Evolutionary conservation across 2,329 filamentous ascomycete genomes (phyloP).

Genomic region (Penicillium sp.): DNA sequence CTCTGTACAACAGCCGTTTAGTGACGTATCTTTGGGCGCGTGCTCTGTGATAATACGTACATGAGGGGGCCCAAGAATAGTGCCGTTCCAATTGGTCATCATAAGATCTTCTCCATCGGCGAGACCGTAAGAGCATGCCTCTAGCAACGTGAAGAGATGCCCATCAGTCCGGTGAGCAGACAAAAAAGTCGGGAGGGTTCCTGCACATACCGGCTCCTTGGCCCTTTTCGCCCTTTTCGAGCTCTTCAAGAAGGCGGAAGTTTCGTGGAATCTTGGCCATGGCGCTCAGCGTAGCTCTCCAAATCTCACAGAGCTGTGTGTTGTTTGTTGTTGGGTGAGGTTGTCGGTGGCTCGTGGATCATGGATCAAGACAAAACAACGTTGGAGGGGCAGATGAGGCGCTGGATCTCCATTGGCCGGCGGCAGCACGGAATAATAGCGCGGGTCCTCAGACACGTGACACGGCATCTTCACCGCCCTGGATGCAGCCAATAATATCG

Average conservation of each 20-base stretch:
- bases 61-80: slow-evolving; percentile 92
- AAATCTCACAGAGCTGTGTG: background rate
- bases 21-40: slow-evolving; percentile 1
- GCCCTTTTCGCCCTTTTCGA: slow-evolving; percentile 98
- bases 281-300: slow-evolving; percentile 28
- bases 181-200: background rate
- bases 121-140: slow-evolving; percentile 95
- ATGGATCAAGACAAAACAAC: background rate
- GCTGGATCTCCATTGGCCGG: slow-evolving; percentile 5
- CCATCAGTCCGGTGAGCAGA: background rate
- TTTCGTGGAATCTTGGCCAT: slow-evolving; percentile 83
- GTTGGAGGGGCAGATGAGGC: slow-evolving; percentile 13
- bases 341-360: background rate
- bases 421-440: background rate
- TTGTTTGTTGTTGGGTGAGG: background rate
- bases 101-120: slow-evolving; percentile 90
- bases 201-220: slow-evolving; percentile 66
- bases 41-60: slow-evolving; percentile 56
- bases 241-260: slow-evolving; percentile 92
- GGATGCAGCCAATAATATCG: background rate
- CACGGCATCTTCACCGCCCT: background rate
- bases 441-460: slow-evolving; percentile 8
- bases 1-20: slow-evolving; percentile 53
- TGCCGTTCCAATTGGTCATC: slow-evolving; percentile 99
- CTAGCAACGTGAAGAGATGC: slow-evolving; percentile 43